A percentile compares a stretch with the other conserved stretches of the same genome.
Evolutionary conservation across 73 alveolate genomes (phyloP).

Genomic region (Uronychia setigera): DNA sequence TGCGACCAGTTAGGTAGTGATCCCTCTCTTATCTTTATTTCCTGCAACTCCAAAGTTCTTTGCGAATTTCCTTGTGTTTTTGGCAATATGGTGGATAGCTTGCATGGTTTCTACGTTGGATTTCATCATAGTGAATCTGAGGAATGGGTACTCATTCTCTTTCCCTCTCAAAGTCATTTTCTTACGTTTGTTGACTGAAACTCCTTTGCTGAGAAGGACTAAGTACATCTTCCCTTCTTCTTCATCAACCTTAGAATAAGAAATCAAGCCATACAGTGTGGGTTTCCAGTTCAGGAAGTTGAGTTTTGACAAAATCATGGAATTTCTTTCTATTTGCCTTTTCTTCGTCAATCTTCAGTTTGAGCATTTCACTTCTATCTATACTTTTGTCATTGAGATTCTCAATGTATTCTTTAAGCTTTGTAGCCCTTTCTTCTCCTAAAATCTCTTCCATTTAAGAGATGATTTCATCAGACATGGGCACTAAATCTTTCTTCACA

Average conservation of each 20-base stretch:
- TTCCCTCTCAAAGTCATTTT: conserved; percentile 38
- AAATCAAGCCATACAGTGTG: conserved; percentile 50
- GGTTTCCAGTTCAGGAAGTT: conserved; percentile 66
- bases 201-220: conserved; percentile 35
- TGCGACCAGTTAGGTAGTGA: conserved; percentile 94
- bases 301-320: conserved; percentile 67
- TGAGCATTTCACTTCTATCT: conserved; percentile 44
- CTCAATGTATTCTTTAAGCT: conserved; percentile 46
- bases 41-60: conserved; percentile 94
- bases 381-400: conserved; percentile 65
- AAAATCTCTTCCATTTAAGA: conserved; percentile 31
- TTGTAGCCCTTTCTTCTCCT: conserved; percentile 55
- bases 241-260: neutral
- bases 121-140: conserved; percentile 84
- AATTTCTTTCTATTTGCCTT: conserved; percentile 65
- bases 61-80: conserved; percentile 77
- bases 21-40: conserved; percentile 97
- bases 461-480: conserved; percentile 51
- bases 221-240: conserved; percentile 39
- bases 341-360: conserved; percentile 36
- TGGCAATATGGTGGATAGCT: conserved; percentile 89
- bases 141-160: conserved; percentile 51
- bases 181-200: conserved; percentile 44
- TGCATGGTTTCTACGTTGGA: conserved; percentile 89
- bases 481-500: neutral